These are phyloP conservation scores for Leccinum griseonigrum DNA, from an alignment of 1,284 basidiomycete species.

Conservation along the genomic window DNA sequence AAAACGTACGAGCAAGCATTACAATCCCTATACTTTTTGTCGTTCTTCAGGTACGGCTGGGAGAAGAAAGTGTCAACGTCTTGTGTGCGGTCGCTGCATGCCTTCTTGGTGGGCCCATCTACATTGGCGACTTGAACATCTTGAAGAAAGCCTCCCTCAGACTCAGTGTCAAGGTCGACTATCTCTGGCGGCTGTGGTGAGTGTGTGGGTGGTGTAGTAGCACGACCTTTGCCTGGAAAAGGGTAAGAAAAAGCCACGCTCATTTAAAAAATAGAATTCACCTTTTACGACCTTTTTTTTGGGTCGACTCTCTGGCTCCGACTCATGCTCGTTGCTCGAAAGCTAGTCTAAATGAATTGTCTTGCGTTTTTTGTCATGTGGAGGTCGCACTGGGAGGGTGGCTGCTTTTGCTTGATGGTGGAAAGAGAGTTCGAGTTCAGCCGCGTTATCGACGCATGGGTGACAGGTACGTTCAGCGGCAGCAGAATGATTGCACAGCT, in stretches of 20 bases:
- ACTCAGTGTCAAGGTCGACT: neutral
- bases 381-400: neutral
- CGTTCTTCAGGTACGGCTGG: neutral
- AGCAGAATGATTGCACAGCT: too few species aligned
- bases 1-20: neutral
- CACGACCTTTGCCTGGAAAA: neutral
- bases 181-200: neutral
- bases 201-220: neutral
- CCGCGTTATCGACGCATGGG: too few species aligned
- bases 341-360: neutral
- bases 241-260: too few species aligned
- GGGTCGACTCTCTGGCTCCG: neutral
- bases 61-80: neutral
- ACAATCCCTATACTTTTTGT: neutral
- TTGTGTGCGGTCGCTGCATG: neutral
- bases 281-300: neutral
- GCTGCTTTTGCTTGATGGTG: neutral
- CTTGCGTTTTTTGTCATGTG: neutral
- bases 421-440: neutral
- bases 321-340: neutral
- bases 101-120: neutral
- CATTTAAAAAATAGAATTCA: neutral
- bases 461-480: too few species aligned
- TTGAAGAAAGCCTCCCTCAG: too few species aligned
- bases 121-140: too few species aligned